phyloP scores from a whole-genome alignment of 148 eudicot genomes.

The Cornus florida region DNA sequence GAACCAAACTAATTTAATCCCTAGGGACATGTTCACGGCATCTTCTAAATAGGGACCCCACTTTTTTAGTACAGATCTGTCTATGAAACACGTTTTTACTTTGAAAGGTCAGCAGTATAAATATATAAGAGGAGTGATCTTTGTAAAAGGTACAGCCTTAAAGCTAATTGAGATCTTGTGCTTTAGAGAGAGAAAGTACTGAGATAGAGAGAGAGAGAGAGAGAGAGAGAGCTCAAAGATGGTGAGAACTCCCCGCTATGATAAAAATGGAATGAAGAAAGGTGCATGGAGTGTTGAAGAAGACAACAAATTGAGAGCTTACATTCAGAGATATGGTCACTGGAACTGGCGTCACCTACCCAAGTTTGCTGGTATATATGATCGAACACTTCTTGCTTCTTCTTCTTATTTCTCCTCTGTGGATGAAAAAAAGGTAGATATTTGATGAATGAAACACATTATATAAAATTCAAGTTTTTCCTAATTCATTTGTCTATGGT shows the following conservation, averaged over 20 bases:
- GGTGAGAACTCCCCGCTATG: constrained; percentile 47
- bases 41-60: too few species aligned
- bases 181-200: constrained; percentile 32
- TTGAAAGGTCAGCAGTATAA: constrained; percentile 12
- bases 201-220: neutral
- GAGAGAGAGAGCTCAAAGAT: constrained; percentile 21
- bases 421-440: too few species aligned
- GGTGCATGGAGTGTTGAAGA: constrained; percentile 68
- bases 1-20: too few species aligned
- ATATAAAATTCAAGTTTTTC: too few species aligned
- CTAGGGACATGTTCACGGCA: too few species aligned
- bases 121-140: constrained; percentile 42
- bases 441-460: too few species aligned
- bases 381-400: neutral
- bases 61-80: too few species aligned
- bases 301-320: constrained; percentile 43
- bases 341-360: constrained; percentile 56
- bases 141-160: constrained; percentile 34
- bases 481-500: too few species aligned
- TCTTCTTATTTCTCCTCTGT: neutral
- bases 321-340: constrained; percentile 37
- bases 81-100: too few species aligned
- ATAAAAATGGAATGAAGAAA: constrained; percentile 49
- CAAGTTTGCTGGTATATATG: constrained; percentile 32
- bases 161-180: too few species aligned